Conservation (phyloP, 2,329 filamentous ascomycete genomes). For the Colletotrichum gigasporum region DNA sequence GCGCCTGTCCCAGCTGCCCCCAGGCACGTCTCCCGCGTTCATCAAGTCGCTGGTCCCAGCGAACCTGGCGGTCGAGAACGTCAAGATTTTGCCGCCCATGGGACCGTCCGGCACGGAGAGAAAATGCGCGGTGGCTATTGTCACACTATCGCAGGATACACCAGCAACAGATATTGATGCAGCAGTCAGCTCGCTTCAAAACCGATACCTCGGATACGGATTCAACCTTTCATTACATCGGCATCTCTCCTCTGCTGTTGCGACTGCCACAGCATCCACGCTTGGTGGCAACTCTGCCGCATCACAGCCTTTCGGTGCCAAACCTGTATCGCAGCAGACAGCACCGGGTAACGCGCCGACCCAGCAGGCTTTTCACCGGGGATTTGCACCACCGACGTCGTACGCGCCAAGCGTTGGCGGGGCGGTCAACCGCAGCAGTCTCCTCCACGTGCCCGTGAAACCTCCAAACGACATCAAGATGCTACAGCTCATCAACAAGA, state of each 20-base stretch:
- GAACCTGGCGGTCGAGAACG: conserved; percentile 73
- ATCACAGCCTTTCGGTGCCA: conserved; percentile 82
- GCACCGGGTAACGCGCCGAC: conserved; percentile 47
- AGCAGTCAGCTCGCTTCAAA: conserved; percentile 80
- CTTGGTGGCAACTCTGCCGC: conserved; percentile 55
- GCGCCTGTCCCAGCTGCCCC: conserved; percentile 68
- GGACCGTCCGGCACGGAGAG: conserved; percentile 67
- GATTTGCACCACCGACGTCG: conserved; percentile 81
- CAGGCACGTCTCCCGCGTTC: conserved; percentile 65
- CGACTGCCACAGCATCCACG: conserved; percentile 51
- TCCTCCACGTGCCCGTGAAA: conserved; percentile 76
- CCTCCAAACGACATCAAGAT: conserved; percentile 81
- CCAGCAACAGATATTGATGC: conserved; percentile 85
- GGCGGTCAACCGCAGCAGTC: conserved; percentile 51
- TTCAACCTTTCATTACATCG: conserved; percentile 83
- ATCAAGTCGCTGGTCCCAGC: conserved; percentile 68
- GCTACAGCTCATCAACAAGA: conserved; percentile 86
- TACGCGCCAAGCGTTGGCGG: conserved; percentile 60
- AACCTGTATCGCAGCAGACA: conserved; percentile 60
- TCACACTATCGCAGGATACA: conserved; percentile 82
- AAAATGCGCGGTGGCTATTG: conserved; percentile 80
- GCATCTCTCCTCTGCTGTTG: conserved; percentile 81
- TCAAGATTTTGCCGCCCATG: conserved; percentile 72
- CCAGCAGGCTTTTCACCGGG: conserved; percentile 60
- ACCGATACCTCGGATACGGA: conserved; percentile 85